A percentile compares a stretch with the other conserved stretches of the same genome.
These are phyloP conservation scores for Chaetomium sp. DNA, from an alignment of 2,329 filamentous ascomycete species.

Conservation along the genomic window DNA sequence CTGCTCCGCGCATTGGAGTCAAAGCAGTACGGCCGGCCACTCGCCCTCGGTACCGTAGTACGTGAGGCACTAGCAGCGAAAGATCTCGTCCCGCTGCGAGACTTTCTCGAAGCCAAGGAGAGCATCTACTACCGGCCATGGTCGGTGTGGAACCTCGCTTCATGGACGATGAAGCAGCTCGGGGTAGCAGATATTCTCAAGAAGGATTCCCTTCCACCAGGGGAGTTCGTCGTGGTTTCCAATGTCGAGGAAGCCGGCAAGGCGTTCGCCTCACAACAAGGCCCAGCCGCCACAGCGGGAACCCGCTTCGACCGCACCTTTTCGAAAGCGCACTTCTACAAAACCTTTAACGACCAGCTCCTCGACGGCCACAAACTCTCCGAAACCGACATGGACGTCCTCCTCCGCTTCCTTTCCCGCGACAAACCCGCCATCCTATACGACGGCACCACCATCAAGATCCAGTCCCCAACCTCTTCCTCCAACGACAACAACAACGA, in stretches of 20 bases:
- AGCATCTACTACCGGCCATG: constrained; percentile 62
- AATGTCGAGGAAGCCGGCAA: constrained; percentile 56
- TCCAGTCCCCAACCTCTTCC: constrained; percentile 46
- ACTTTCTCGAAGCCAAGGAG: constrained; percentile 59
- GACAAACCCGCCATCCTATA: constrained; percentile 55
- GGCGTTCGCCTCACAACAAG: constrained; percentile 42
- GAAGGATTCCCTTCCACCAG: constrained; percentile 51
- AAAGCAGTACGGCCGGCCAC: constrained; percentile 71
- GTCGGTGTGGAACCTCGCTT: constrained; percentile 64
- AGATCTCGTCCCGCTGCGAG: constrained; percentile 62
- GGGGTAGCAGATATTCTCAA: constrained; percentile 49
- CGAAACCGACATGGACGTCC: constrained; percentile 58
- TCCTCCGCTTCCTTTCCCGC: constrained; percentile 63
- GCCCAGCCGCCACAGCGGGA: constrained; percentile 36
- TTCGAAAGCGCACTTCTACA: constrained; percentile 57
- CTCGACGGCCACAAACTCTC: constrained; percentile 47
- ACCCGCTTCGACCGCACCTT: constrained; percentile 61
- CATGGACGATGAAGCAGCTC: constrained; percentile 68
- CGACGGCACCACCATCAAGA: constrained; percentile 66
- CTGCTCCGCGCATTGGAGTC: constrained; percentile 67
- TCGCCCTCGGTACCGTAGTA: constrained; percentile 73
- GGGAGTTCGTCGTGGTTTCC: constrained; percentile 58
- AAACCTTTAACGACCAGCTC: constrained; percentile 49
- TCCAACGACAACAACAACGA: constrained; percentile 25
- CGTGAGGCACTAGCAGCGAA: constrained; percentile 63